Evolutionary conservation across 2,329 filamentous ascomycete genomes (phyloP).

Genomic region (Trichoderma hamatum): DNA sequence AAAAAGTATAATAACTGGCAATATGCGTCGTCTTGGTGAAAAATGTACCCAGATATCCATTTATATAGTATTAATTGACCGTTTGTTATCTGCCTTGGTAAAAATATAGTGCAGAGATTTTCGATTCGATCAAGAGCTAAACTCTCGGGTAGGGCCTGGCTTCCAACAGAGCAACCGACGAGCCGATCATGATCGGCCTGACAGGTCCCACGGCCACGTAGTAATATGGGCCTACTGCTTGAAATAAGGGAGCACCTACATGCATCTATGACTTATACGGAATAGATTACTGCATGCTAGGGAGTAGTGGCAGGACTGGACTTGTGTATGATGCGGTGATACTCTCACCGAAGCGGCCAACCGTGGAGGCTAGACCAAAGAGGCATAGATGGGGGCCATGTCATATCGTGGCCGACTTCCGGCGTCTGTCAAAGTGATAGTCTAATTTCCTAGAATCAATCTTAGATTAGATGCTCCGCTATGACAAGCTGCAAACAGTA

Average conservation of each 20-base stretch:
- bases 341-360: background rate
- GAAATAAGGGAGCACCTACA: background rate
- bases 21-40: background rate
- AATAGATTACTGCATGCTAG: background rate
- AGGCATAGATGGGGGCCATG: background rate
- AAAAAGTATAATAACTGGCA: background rate
- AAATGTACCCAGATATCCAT: background rate
- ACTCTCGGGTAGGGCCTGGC: background rate
- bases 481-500: background rate
- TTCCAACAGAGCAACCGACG: background rate
- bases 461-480: slow-evolving; percentile 8
- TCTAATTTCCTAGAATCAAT: slow-evolving; percentile 3
- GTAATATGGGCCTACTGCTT: background rate
- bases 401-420: slow-evolving; percentile 14
- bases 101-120: background rate
- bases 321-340: background rate
- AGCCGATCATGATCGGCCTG: slow-evolving; percentile 15
- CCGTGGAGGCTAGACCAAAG: background rate
- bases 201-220: background rate
- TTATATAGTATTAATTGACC: background rate
- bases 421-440: background rate
- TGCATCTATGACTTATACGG: background rate
- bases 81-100: background rate
- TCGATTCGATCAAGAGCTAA: background rate
- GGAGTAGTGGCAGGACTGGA: background rate